A percentile compares a stretch with the other conserved stretches of the same genome.
phyloP scores from a whole-genome alignment of 164 flowering plant species.

The Tetracentron sinense region DNA sequence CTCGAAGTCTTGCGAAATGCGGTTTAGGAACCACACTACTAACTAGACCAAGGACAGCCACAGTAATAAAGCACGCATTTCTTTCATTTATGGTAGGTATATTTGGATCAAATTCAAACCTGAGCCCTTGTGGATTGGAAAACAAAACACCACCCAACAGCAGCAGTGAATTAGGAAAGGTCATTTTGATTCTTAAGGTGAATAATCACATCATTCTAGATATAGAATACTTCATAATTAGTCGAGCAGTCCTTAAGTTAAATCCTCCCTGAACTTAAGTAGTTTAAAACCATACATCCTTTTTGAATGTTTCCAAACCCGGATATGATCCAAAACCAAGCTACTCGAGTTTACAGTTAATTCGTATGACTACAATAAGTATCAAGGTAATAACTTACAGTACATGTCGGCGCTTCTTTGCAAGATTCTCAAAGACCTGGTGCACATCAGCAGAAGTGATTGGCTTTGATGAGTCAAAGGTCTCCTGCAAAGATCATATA shows the following conservation, averaged over 20 bases:
- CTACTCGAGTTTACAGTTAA: background rate
- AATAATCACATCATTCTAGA: background rate
- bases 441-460: constrained; percentile 76
- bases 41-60: background rate
- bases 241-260: background rate
- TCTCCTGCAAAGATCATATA: constrained; percentile 43
- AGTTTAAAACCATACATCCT: background rate
- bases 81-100: background rate
- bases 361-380: background rate
- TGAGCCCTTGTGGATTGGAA: background rate
- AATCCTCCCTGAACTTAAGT: background rate
- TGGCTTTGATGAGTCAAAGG: constrained; percentile 71
- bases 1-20: background rate
- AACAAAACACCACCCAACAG: background rate
- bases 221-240: background rate
- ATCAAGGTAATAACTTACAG: constrained; percentile 27
- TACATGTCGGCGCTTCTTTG: constrained; percentile 67
- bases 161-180: background rate
- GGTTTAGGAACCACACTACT: background rate
- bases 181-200: background rate
- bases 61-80: too few species aligned
- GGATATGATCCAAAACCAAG: constrained; percentile 4
- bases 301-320: constrained; percentile 1
- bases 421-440: constrained; percentile 87
- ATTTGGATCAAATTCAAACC: background rate